Evolutionary conservation across 2,329 filamentous ascomycete species (phyloP).

Genomic region (Curvularia lunata): DNA sequence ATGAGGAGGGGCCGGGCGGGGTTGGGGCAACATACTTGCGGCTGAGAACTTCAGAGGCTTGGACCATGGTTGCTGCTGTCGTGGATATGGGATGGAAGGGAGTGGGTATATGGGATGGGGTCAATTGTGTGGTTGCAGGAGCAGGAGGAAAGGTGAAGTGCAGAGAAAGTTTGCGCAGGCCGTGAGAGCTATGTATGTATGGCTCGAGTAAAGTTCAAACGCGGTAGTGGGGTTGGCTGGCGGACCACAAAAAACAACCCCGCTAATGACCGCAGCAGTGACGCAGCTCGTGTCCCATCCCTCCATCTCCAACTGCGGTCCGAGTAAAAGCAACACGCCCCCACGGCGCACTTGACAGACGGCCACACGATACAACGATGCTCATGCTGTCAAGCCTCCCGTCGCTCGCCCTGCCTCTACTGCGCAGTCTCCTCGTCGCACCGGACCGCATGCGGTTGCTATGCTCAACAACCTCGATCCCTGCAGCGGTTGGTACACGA

Average conservation of each 20-base stretch:
- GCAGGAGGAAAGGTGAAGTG: not conserved
- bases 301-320: slow-evolving; percentile 10
- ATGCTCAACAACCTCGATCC: not conserved
- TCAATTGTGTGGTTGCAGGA: not conserved
- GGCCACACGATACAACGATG: not conserved
- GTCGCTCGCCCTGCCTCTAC: not conserved
- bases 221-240: slow-evolving; percentile 17
- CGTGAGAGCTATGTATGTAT: slow-evolving; percentile 11
- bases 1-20: slow-evolving; percentile 6
- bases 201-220: slow-evolving; percentile 14
- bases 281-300: slow-evolving; percentile 14
- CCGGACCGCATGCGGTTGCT: slow-evolving; percentile 29
- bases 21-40: slow-evolving; percentile 62
- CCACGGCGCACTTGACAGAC: not conserved
- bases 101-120: not conserved
- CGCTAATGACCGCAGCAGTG: slow-evolving; percentile 22
- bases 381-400: not conserved
- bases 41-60: slow-evolving; percentile 54
- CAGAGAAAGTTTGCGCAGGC: slow-evolving; percentile 13
- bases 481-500: not conserved
- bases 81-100: not conserved
- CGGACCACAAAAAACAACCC: slow-evolving; percentile 19
- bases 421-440: slow-evolving; percentile 36
- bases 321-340: slow-evolving; percentile 14
- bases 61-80: slow-evolving; percentile 28